Evolutionary conservation across 179 eudicot species (phyloP).

Genomic region (Silene vulgaris): DNA sequence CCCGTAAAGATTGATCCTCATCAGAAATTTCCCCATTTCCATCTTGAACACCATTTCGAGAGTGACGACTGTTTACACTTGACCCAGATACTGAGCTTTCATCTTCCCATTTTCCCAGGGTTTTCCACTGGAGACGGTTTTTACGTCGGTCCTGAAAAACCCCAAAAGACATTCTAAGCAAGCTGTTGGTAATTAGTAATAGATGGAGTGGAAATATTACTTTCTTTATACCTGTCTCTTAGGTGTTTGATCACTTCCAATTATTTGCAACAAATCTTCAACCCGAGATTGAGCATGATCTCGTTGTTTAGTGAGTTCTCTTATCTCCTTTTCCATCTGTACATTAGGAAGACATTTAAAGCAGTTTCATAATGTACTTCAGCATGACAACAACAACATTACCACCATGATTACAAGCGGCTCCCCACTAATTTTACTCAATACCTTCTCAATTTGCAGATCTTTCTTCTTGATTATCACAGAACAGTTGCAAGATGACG

Average conservation of each 20-base stretch:
- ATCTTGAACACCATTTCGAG: constrained; percentile 27
- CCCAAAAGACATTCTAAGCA: background rate
- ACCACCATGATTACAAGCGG: background rate
- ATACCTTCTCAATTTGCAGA: constrained; percentile 82
- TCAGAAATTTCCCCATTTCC: constrained; percentile 23
- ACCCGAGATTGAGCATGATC: constrained; percentile 74
- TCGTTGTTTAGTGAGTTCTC: constrained; percentile 61
- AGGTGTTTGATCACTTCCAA: constrained; percentile 53
- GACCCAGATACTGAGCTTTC: constrained; percentile 50
- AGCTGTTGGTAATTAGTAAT: background rate
- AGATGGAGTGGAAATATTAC: background rate
- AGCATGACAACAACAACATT: background rate
- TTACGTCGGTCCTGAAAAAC: constrained; percentile 30
- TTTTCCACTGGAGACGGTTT: constrained; percentile 32
- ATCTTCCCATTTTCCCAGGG: constrained; percentile 36
- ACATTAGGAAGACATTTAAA: background rate
- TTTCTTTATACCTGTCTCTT: constrained; percentile 40
- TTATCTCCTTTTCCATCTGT: constrained; percentile 82
- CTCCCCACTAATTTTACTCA: background rate
- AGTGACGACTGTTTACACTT: constrained; percentile 40
- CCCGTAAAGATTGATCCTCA: constrained; percentile 26
- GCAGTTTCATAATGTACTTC: background rate
- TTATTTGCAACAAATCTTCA: constrained; percentile 57
- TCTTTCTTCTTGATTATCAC: constrained; percentile 64
- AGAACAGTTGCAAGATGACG: constrained; percentile 42